These are phyloP conservation scores for Ascomycota sp. DNA, from an alignment of 2,329 filamentous ascomycete species.

Conservation along the genomic window DNA sequence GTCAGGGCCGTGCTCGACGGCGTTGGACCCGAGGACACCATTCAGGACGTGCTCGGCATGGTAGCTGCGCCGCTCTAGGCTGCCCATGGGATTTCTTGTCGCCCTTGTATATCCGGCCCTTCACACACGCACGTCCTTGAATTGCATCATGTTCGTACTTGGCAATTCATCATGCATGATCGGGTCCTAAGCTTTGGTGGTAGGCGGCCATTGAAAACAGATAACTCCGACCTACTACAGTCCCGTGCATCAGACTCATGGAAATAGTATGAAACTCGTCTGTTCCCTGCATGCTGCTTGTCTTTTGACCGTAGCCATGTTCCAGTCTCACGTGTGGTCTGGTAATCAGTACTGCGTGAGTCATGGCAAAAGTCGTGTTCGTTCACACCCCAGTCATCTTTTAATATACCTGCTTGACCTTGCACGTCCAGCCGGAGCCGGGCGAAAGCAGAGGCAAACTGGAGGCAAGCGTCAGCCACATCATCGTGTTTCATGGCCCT, in stretches of 20 bases:
- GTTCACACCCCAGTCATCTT: too few relatives aligned
- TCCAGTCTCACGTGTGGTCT: background rate
- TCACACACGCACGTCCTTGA: too few relatives aligned
- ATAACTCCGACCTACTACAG: background rate
- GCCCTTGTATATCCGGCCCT: background rate
- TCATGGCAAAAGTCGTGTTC: too few relatives aligned
- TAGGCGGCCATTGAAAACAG: background rate
- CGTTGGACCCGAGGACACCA: slow-evolving; percentile 38
- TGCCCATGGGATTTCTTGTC: background rate
- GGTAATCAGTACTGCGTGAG: too few relatives aligned
- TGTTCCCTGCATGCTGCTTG: too few relatives aligned
- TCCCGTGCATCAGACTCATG: too few relatives aligned
- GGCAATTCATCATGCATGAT: too few relatives aligned
- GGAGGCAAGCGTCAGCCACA: slow-evolving; percentile 4
- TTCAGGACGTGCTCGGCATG: slow-evolving; percentile 40
- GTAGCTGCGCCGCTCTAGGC: slow-evolving; percentile 28
- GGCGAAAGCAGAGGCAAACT: slow-evolving; percentile 70
- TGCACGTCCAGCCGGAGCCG: slow-evolving; percentile 78
- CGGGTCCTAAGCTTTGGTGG: too few relatives aligned
- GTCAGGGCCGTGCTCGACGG: slow-evolving; percentile 46
- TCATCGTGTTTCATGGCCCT: background rate
- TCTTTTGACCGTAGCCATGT: too few relatives aligned
- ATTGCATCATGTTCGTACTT: too few relatives aligned
- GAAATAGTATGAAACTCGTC: too few relatives aligned
- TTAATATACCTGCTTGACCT: slow-evolving; percentile 53